phyloP scores from a whole-genome alignment of 2,329 filamentous ascomycete species.

The Trichoderma afroharzianum region DNA sequence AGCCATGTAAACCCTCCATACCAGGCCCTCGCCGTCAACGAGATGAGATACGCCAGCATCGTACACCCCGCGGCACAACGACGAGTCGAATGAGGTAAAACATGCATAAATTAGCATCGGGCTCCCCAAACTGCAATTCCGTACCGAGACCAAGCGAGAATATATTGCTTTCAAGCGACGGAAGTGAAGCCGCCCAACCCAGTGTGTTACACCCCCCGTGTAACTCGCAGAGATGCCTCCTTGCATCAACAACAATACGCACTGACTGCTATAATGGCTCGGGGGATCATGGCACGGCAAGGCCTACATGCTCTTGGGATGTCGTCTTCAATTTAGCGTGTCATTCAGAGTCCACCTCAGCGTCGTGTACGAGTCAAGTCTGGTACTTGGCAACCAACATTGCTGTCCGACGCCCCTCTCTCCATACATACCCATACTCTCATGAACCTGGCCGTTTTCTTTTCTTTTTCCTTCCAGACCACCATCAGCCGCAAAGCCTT shows the following conservation, averaged over 20 bases:
- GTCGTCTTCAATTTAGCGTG: background rate
- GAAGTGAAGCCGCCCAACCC: background rate
- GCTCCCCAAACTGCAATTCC: background rate
- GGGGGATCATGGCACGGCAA: background rate
- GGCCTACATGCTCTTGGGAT: background rate
- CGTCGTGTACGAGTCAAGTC: background rate
- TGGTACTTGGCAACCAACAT: background rate
- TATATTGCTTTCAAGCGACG: background rate
- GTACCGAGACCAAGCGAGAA: background rate
- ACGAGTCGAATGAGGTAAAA: background rate
- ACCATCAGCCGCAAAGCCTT: conserved; percentile 9
- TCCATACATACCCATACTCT: background rate
- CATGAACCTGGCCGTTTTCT: background rate
- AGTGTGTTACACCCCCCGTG: background rate
- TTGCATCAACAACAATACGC: background rate
- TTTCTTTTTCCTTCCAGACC: background rate
- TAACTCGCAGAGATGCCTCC: background rate
- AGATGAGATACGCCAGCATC: background rate
- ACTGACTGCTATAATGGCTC: background rate
- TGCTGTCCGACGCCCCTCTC: background rate
- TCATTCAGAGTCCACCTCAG: background rate
- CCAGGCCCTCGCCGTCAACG: background rate
- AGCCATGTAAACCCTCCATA: background rate
- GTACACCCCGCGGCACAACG: background rate
- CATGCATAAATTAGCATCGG: background rate